Evolutionary conservation across 176 grass and related monocot species (phyloP).

Genomic region (Carex littledalei): DNA sequence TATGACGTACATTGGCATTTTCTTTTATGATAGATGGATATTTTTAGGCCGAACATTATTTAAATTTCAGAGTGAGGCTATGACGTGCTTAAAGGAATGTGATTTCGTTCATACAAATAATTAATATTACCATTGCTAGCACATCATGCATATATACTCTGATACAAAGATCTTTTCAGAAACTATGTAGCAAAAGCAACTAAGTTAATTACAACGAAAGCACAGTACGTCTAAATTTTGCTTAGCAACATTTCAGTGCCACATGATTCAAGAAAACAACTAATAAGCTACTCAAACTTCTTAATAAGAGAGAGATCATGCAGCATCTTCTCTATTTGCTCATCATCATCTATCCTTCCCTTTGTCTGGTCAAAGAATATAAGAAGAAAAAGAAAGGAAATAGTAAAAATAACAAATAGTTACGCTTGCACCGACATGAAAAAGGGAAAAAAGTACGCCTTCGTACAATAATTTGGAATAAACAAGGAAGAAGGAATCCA

Average conservation of each 20-base stretch:
- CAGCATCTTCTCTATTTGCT: constrained; percentile 79
- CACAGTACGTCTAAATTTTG: neutral
- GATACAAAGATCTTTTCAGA: neutral
- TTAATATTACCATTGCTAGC: too few species aligned
- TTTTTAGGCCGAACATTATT: too few species aligned
- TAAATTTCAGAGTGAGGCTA: too few species aligned
- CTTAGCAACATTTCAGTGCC: neutral
- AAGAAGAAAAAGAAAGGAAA: neutral
- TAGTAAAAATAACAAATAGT: neutral
- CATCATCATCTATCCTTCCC: constrained; percentile 38
- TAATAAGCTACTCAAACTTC: constrained; percentile 63
- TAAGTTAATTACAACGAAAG: neutral
- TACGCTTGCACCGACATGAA: neutral
- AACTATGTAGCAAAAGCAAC: neutral
- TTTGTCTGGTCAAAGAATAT: constrained; percentile 29
- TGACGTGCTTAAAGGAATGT: too few species aligned
- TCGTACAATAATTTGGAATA: neutral
- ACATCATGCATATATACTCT: neutral
- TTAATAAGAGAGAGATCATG: constrained; percentile 94
- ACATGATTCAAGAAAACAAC: neutral
- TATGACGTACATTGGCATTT: too few species aligned
- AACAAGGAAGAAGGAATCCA: neutral
- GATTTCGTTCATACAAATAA: too few species aligned
- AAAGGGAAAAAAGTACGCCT: neutral
- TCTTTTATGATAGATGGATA: too few species aligned